Percentiles rank a stretch among this genome's conserved stretches.
Conservation (phyloP, 2,329 filamentous ascomycete species). For the Aspergillus caelatus region DNA sequence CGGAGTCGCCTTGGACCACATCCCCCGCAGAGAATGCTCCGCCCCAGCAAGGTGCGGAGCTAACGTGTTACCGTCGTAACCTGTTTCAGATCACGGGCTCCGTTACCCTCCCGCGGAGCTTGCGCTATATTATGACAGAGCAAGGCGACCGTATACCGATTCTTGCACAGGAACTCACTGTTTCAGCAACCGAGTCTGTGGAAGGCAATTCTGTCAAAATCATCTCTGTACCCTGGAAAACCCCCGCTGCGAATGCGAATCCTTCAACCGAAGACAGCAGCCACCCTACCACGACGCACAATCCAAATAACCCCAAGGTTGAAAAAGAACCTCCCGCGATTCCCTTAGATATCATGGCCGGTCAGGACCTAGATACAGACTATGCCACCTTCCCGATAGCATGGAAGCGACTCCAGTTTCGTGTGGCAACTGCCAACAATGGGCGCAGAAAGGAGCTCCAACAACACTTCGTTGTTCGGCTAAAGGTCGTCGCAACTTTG, state of each 20-base stretch:
- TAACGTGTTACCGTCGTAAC: constrained; percentile 95
- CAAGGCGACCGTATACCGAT: constrained; percentile 83
- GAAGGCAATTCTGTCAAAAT: constrained; percentile 90
- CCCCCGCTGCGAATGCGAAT: constrained; percentile 72
- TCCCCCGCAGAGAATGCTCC: constrained; percentile 57
- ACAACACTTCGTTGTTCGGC: constrained; percentile 88
- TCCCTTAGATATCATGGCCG: constrained; percentile 67
- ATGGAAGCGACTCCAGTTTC: constrained; percentile 91
- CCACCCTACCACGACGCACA: constrained; percentile 21
- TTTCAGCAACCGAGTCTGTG: constrained; percentile 92
- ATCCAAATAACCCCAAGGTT: constrained; percentile 54
- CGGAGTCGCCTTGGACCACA: constrained; percentile 65
- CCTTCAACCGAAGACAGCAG: constrained; percentile 42
- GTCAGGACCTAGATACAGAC: constrained; percentile 75
- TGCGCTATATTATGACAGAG: constrained; percentile 80
- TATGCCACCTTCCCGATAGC: constrained; percentile 90
- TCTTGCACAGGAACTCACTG: constrained; percentile 78
- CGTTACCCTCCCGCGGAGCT: constrained; percentile 75
- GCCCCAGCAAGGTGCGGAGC: constrained; percentile 62
- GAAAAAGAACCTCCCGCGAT: constrained; percentile 88
- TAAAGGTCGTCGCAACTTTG: constrained; percentile 83
- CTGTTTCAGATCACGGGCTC: constrained; percentile 94
- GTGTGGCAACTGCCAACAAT: constrained; percentile 95
- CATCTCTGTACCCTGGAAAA: constrained; percentile 98
- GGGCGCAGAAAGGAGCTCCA: constrained; percentile 91